These are phyloP conservation scores for Camellia sinensis DNA, from an alignment of 148 eudicot genomes.

Conservation along the genomic window DNA sequence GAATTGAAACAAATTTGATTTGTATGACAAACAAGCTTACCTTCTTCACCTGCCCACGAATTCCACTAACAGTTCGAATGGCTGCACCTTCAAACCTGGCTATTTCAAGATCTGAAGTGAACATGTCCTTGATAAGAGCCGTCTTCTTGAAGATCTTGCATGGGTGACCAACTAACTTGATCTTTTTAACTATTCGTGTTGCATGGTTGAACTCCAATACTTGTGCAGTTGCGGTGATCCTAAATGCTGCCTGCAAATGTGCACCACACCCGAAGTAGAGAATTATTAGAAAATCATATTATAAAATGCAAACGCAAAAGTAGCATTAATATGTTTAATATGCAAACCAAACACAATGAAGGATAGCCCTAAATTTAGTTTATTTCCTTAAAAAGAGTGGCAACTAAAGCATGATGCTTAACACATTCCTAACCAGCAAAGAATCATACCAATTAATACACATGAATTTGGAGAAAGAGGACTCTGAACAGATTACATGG, in stretches of 20 bases:
- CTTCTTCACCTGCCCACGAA: slow-evolving; percentile 96
- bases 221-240: slow-evolving; percentile 85
- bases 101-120: slow-evolving; percentile 96
- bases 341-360: not conserved
- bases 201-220: slow-evolving; percentile 87
- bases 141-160: slow-evolving; percentile 92
- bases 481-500: too few species aligned
- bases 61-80: slow-evolving; percentile 81
- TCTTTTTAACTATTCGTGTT: slow-evolving; percentile 78
- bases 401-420: not conserved
- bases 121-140: slow-evolving; percentile 88
- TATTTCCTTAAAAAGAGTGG: not conserved
- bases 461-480: too few species aligned
- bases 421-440: not conserved
- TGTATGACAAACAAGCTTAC: slow-evolving; percentile 24
- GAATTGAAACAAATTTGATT: not conserved
- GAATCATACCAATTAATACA: not conserved
- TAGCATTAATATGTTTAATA: not conserved
- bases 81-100: slow-evolving; percentile 95
- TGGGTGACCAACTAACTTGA: slow-evolving; percentile 83
- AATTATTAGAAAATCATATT: not conserved
- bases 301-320: not conserved
- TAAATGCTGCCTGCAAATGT: slow-evolving; percentile 66
- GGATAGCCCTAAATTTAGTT: not conserved
- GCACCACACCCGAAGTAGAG: slow-evolving; percentile 2